A percentile compares a stretch with the other conserved stretches of the same genome.
Conservation (phyloP, 805 yeast species). For the Candida anglica region DNA sequence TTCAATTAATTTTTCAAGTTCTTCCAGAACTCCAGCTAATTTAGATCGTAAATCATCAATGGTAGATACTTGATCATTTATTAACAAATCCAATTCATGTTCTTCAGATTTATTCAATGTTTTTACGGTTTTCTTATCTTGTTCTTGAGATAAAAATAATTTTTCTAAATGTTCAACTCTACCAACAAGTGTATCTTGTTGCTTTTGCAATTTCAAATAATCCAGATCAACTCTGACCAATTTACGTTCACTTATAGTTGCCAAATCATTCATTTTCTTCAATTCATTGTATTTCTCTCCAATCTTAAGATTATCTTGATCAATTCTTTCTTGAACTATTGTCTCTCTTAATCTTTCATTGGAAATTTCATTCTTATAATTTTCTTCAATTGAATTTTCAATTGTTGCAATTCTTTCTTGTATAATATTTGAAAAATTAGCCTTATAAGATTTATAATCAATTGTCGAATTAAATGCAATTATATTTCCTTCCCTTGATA, state of each 20-base stretch:
- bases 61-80: conserved; percentile 15
- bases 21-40: conserved; percentile 16
- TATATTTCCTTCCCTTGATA: conserved; percentile 1
- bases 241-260: conserved; percentile 27
- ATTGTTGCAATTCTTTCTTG: conserved; percentile 17
- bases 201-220: conserved; percentile 14
- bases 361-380: conserved; percentile 15
- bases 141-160: conserved; percentile 1
- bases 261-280: conserved; percentile 33
- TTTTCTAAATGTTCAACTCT: conserved; percentile 5
- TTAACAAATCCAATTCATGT: conserved; percentile 4
- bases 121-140: background rate
- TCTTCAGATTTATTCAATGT: background rate
- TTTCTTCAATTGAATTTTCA: conserved; percentile 11
- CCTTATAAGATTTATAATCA: conserved; percentile 25
- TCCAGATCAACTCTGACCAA: conserved; percentile 29
- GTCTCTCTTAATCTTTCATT: conserved; percentile 21
- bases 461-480: conserved; percentile 5
- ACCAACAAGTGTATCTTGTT: conserved; percentile 10
- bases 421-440: conserved; percentile 23
- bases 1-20: conserved; percentile 18
- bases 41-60: conserved; percentile 24
- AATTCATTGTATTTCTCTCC: conserved; percentile 28
- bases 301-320: conserved; percentile 28
- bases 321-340: conserved; percentile 26